Base-by-base conservation (phyloP, 352 stramenopile species). In the Globisporangium polare region DNA sequence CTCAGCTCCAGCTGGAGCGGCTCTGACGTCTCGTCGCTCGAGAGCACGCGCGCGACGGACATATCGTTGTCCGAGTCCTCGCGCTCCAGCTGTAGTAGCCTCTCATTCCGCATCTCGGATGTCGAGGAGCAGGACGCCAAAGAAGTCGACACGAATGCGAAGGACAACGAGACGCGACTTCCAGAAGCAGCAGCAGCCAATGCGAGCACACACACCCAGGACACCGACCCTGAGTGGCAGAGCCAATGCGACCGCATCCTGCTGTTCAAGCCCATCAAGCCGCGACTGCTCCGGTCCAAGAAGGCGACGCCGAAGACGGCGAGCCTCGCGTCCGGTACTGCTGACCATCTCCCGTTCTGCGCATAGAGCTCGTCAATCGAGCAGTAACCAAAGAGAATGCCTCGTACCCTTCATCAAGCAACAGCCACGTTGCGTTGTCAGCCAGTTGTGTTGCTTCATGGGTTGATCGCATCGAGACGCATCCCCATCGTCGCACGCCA, bases 191-290 rank as follows among this genome's bases (percentile, higher is more conserved):
- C 17, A 41, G 29, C 50, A 17, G 20, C 15, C 18, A 6, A n/a
- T 17, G 10, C 18, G 13, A 46, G 39, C n/a, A 18, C 15, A 13
- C 7, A 0, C 3, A 26, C n/a, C n/a, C 42, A 26, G n/a, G 10
- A 7, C n/a, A 12, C 42, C n/a, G 3, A n/a, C n/a, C 6, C 43
- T 6, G 20, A 24, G 41, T 18, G 7, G 9, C 41, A 22, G 43
- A 56, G 29, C 31, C 29, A n/a, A 43, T 51, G 37, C 9, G 53
- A 60, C 24, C 15, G 37, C 24, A 37, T 60, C 24, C 39, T 60
- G 37, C 37, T 51, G 22, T 60, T 60, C 22, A 60, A 60, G 53
- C 24, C 53, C 37, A 60, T 60, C 53, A 60, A 60, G 24, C 8
- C 53, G 35, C 37, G 53, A 3, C n/a, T 43, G 29, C 29, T 56